Base-by-base conservation (phyloP, 1,284 basidiomycete species). In the Puccinia polysora region DNA sequence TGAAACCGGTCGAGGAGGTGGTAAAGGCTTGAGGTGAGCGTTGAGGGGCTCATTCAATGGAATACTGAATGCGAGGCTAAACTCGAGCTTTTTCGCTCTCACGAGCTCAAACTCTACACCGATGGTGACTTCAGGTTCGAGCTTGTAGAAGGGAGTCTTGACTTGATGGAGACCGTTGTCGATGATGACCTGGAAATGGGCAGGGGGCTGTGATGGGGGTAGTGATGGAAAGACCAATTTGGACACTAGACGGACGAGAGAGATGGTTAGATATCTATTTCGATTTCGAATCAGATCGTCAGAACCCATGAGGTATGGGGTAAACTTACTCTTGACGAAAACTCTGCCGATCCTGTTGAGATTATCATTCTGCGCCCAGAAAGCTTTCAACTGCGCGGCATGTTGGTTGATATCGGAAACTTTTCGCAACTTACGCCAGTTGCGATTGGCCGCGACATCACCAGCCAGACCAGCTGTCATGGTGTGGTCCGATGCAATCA, bases 391-490 rank as follows among this genome's bases (percentile, higher is more conserved):
- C 36, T 71, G 58, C 53, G 59, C 59, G 47, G 59, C 69, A 38
- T 71, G 69, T 55, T 71, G 55, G 43, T 71, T 71, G 23, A 71
- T 71, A 63, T 71, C 69, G 10, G 69, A 71, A 3, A 71, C 69
- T 50, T 71, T 71, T 20, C 69, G 20, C 32, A 71, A 38, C 40
- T 71, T 71, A 25, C 69, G 58, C 69, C 69, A 71, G 36, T 71
- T 71, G 28, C 59, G 58, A 47, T 71, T 71, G 15, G 47, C 45
- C 36, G 58, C 69, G 10, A 71, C 69, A 40, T 71, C 69, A 14
- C 69, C 69, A 23, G 69, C 69, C n/a, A 50, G 38, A 7, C 69
- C 69, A 4, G 52, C 59, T 18, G 69, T 71, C 45, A 59, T 23
- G 10, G 59, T 63, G 40, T 60, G 45, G 34, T 71, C 69, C 7